Base-by-base conservation (phyloP, 208 protist species). In the Leishmania turanica region DNA sequence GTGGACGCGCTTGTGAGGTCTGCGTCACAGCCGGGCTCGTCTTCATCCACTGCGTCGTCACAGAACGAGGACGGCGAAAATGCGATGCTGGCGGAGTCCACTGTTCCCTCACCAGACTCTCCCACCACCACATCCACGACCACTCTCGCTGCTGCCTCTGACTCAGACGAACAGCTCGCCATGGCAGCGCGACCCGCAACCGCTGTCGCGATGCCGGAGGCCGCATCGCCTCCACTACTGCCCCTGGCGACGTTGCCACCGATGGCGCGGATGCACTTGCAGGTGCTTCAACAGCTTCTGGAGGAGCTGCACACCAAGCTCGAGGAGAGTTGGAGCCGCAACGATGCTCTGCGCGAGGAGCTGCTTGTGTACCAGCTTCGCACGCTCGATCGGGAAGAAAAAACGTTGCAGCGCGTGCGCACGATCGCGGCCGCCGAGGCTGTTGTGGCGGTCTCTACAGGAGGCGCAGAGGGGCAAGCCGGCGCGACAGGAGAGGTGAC, bases 281-380 rank as follows among this genome's bases (percentile, higher is more conserved):
- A 66, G 37, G 58, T 51, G 19, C 80, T 91, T 27, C 65, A 75
- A 53, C 64, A 70, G 49, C 82, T 85, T 13, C 71, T 86, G 40
- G 69, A 87, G 78, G 81, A 85, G 21, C 70, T 91, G 65, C 80
- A 84, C 49, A 76, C 60, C 40, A 84, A 80, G 37, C 62, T 91
- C 56, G 76, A 87, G 56, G 84, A 91, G 49, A 86, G 81, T 65
- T 84, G 80, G 78, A 77, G 65, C 72, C 84, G 75, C 66, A 86
- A 87, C 73, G 88, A 89, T 31, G 75, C 75, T 37, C 79, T 87
- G 65, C 77, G 83, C 15, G 75, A 82, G 40, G 82, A 85, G 45
- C 76, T 89, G 62, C 72, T 85, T 21, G 47, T 73, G 24, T 82
- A 86, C 66, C 82, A 85, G 58, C 82, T 89, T 27, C 78, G 82